Percentiles rank a stretch among this genome's conserved stretches.
Conservation (phyloP, 2,329 filamentous ascomycete genomes). For the Cercospora brassicicola region DNA sequence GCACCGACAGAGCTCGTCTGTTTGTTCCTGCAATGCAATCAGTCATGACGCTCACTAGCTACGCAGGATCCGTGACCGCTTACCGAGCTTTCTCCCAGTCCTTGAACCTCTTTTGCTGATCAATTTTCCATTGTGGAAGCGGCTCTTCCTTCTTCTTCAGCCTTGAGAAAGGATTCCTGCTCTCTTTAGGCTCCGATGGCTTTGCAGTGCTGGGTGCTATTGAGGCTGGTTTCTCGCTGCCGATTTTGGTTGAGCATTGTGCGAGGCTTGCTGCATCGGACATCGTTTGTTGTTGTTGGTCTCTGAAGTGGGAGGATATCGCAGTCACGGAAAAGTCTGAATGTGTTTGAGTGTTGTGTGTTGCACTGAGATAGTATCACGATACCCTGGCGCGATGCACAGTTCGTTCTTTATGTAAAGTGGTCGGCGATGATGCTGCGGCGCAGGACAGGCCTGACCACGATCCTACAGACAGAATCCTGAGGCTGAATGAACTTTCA, state of each 20-base stretch:
- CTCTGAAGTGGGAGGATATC: background rate
- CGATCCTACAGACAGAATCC: background rate
- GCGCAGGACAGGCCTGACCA: background rate
- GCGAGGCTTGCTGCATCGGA: conserved; percentile 3
- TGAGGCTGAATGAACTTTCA: background rate
- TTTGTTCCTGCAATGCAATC: background rate
- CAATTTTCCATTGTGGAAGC: conserved; percentile 3
- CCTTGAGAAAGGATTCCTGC: background rate
- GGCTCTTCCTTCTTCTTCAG: background rate
- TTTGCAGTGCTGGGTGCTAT: background rate
- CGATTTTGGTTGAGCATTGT: conserved; percentile 1
- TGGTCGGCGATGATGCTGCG: background rate
- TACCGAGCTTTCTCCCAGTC: conserved; percentile 12
- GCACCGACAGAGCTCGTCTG: background rate
- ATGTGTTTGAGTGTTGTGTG: background rate
- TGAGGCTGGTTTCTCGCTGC: background rate
- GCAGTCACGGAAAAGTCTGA: too few species aligned
- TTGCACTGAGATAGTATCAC: background rate
- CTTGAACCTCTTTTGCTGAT: conserved; percentile 8
- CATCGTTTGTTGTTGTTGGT: background rate
- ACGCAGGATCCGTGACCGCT: background rate
- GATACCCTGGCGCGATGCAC: background rate
- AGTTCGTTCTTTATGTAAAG: background rate
- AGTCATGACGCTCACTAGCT: background rate
- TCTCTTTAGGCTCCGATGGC: background rate